Evolutionary conservation across 495 filamentous ascomycete genomes (phyloP).

Genomic region (Penicillium lividum): DNA sequence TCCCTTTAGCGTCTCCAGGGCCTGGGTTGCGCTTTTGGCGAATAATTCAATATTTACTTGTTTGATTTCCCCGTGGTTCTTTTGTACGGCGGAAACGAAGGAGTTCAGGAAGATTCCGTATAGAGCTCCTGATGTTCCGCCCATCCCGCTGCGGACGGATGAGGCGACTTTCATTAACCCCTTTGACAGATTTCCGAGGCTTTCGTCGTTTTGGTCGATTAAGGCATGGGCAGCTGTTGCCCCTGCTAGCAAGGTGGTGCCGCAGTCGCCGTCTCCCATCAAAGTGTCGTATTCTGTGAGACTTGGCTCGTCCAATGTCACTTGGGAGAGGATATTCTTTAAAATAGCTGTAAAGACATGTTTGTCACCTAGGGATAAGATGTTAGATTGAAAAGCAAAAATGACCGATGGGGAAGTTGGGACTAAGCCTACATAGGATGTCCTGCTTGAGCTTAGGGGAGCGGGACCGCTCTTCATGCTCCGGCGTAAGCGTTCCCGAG

Average conservation of each 20-base stretch:
- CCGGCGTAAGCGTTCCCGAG: not conserved
- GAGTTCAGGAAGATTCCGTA: conserved; percentile 17
- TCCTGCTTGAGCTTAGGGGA: conserved; percentile 4
- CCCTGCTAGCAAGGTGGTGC: conserved; percentile 12
- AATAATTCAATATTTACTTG: conserved; percentile 6
- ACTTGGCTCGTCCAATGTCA: conserved; percentile 11
- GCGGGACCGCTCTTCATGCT: conserved; percentile 1
- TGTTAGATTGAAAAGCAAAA: not conserved
- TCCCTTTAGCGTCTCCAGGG: conserved; percentile 14
- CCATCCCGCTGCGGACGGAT: conserved; percentile 13
- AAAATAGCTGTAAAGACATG: not conserved
- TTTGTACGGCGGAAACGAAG: conserved; percentile 9
- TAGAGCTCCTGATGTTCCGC: conserved; percentile 18
- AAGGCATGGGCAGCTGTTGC: conserved; percentile 9
- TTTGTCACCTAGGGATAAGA: conserved; percentile 3
- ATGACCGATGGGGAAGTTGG: not conserved
- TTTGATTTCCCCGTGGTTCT: conserved; percentile 7
- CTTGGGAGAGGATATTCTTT: conserved; percentile 5
- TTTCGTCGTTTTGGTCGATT: not conserved
- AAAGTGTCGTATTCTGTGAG: conserved; percentile 18
- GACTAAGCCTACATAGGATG: conserved; percentile 7
- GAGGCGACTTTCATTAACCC: conserved; percentile 11
- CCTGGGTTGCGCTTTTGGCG: conserved; percentile 10
- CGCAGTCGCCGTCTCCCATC: conserved; percentile 21
- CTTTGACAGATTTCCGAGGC: conserved; percentile 6